These are phyloP conservation scores for Sicyos baderoa DNA, from an alignment of 306 rosid genomes.

Conservation along the genomic window DNA sequence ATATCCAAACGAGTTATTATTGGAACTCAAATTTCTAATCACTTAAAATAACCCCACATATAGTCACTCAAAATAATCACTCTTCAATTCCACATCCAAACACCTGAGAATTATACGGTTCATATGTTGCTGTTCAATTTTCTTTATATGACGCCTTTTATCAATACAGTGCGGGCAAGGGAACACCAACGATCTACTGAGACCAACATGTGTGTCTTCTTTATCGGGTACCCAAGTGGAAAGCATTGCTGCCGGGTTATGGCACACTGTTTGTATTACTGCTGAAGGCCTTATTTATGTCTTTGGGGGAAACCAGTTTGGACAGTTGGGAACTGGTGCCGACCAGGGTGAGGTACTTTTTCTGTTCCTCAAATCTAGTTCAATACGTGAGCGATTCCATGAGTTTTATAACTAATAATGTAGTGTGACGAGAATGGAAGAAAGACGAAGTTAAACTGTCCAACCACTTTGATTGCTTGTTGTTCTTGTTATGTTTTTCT, in stretches of 20 bases:
- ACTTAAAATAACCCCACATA: too few species aligned
- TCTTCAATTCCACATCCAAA: too few species aligned
- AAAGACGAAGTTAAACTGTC: neutral
- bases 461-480: neutral
- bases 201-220: conserved; percentile 59
- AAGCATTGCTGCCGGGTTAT: conserved; percentile 68
- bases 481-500: neutral
- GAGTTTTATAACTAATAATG: neutral
- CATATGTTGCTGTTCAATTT: neutral
- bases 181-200: conserved; percentile 59
- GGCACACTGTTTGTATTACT: conserved; percentile 76
- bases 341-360: conserved; percentile 64
- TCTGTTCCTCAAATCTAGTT: neutral
- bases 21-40: too few species aligned
- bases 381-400: neutral
- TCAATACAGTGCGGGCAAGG: conserved; percentile 71
- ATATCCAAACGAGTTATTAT: too few species aligned
- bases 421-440: neutral
- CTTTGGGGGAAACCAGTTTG: conserved; percentile 92
- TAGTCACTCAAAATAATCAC: too few species aligned
- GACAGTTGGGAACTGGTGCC: conserved; percentile 73
- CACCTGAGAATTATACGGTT: neutral
- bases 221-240: conserved; percentile 42
- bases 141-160: neutral
- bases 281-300: conserved; percentile 52